These are phyloP conservation scores for Boletus sp. DNA, from an alignment of 768 basidiomycete genomes.

Conservation along the genomic window DNA sequence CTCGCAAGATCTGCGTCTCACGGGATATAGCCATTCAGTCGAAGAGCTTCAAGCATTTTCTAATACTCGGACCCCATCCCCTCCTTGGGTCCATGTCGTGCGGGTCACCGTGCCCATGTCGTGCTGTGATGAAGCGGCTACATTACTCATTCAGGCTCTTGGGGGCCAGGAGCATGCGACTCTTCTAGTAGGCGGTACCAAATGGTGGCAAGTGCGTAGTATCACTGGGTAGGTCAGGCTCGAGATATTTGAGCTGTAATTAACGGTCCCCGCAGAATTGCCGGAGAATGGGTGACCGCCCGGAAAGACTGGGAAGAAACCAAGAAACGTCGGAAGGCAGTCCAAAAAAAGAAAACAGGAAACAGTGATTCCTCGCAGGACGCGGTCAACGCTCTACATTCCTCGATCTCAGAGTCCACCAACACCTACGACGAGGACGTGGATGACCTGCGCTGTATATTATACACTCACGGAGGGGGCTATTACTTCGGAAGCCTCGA, in stretches of 20 bases:
- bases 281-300: constrained; percentile 85
- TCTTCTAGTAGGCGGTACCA: constrained; percentile 78
- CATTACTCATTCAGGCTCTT: constrained; percentile 67
- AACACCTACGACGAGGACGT: constrained; percentile 61
- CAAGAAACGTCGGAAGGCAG: constrained; percentile 53
- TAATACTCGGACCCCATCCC: constrained; percentile 78
- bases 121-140: constrained; percentile 72
- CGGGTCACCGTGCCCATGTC: constrained; percentile 70
- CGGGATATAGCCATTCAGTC: constrained; percentile 62
- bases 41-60: constrained; percentile 79
- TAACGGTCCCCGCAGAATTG: constrained; percentile 47
- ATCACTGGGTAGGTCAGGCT: constrained; percentile 58
- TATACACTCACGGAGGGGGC: constrained; percentile 81
- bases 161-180: constrained; percentile 78
- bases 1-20: not conserved
- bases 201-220: constrained; percentile 98
- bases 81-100: constrained; percentile 78
- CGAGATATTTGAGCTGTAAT: constrained; percentile 11
- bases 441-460: constrained; percentile 81
- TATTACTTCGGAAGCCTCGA: constrained; percentile 83
- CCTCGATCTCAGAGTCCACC: constrained; percentile 30
- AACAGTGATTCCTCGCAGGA: constrained; percentile 8
- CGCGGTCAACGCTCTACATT: constrained; percentile 12
- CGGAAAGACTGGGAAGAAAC: constrained; percentile 79
- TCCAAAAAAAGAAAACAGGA: constrained; percentile 32